Conservation (phyloP, 139 green algal species). For the Picochlorum sp. region DNA sequence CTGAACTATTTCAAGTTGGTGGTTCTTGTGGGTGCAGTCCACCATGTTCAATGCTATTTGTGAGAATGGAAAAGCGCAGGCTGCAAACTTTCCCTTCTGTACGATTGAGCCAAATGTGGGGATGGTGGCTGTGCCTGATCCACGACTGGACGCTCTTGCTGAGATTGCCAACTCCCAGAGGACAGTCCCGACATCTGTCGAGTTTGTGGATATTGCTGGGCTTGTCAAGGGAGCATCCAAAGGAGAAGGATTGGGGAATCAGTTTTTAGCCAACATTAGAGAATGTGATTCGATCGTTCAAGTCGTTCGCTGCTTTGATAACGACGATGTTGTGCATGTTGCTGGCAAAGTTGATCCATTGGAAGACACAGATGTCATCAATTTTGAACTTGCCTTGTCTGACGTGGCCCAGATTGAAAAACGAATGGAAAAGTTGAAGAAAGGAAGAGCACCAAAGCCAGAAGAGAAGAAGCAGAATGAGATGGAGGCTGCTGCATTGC, state of each 20-base stretch:
- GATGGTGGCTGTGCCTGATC: conserved; percentile 56
- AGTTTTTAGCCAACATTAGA: conserved; percentile 96
- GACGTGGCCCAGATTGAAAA: conserved; percentile 86
- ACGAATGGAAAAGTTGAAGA: conserved; percentile 74
- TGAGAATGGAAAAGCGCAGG: conserved; percentile 82
- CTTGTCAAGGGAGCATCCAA: conserved; percentile 85
- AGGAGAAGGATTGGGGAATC: conserved; percentile 93
- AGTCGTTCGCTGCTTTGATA: conserved; percentile 95
- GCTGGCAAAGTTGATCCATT: conserved; percentile 58
- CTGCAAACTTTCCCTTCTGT: conserved; percentile 98
- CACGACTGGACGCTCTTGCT: conserved; percentile 27
- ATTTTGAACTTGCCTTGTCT: conserved; percentile 89
- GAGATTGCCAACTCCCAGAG: conserved; percentile 60
- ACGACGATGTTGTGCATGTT: conserved; percentile 92
- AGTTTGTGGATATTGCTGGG: conserved; percentile 98
- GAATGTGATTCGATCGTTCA: conserved; percentile 90
- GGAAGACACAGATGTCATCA: conserved; percentile 83
- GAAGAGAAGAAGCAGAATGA: conserved; percentile 60
- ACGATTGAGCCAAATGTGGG: conserved; percentile 93
- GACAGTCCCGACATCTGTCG: conserved; percentile 73
- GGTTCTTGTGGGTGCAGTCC: conserved; percentile 7
- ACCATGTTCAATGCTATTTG: conserved; percentile 98
- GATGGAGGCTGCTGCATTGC: conserved; percentile 63
- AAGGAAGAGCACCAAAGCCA: conserved; percentile 59
- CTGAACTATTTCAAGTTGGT: too few relatives aligned